Base-by-base conservation (phyloP, 2,329 filamentous ascomycete genomes). In the Waltergamsia citrina region DNA sequence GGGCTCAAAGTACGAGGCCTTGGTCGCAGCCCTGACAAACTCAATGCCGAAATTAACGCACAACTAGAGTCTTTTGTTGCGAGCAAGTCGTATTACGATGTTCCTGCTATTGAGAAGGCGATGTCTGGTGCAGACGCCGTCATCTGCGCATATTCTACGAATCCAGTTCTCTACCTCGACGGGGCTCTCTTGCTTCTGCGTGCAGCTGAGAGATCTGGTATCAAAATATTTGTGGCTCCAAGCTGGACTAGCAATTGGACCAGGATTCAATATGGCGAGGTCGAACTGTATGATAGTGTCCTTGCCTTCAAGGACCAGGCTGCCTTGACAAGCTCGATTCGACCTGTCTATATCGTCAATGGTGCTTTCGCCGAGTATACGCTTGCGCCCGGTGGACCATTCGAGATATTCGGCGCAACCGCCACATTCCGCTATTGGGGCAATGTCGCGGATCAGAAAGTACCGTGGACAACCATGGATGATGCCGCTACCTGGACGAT, bases 1-100 rank as follows among this genome's bases (percentile, higher is more conserved):
- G 55, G 53, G 11, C 52, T 57, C 22, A 42, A 44, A 21, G 49
- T 60, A n/a, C 51, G 57, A 5, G 58, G 47, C 6, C 45, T 61
- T 1, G 49, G 48, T 3, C 50, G 53, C 15, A 50, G 39, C 34
- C 46, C 53, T 7, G 36, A 43, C 7, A 56, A 53, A 33, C 43
- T 60, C 10, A 27, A 34, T 7, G n/a, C 38, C 7, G 38, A 41
- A 5, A 21, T 41, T 0, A 12, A 22, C 3, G 29, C 35, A 9
- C 38, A 39, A 5, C 42, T 57, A 3, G 54, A 58, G 36, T 37
- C 34, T 1, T 51, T 54, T 34, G 46, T 54, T 21, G 39, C 35
- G 17, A 45, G 19, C 3, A 34, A 39, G 4, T 41, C 22, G 35
- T 47, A 47, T 33, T 43, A 55, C 23, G 57, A 60, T 19, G 41